Evolutionary conservation across 345 rosid species (phyloP).

Genomic region (Iberis pinnata): DNA sequence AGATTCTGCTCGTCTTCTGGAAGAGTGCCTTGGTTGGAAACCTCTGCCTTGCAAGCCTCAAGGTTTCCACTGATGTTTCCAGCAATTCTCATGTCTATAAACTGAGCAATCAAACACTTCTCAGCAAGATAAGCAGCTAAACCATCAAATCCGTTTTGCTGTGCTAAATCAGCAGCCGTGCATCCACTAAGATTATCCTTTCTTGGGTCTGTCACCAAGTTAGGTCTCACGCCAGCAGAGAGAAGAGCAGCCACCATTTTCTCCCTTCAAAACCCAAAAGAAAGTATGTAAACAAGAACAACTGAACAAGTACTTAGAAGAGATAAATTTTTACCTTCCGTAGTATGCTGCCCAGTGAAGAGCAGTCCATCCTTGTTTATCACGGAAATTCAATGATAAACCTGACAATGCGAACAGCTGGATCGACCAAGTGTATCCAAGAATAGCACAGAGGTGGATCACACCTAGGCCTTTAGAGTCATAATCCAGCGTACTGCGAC

Average conservation of each 20-base stretch:
- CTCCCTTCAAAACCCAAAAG: conserved; percentile 48
- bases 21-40: conserved; percentile 29
- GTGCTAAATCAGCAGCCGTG: conserved; percentile 84
- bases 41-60: conserved; percentile 38
- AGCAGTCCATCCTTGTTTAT: conserved; percentile 94
- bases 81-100: conserved; percentile 67
- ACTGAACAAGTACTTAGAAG: neutral
- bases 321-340: conserved; percentile 51
- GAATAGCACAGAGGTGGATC: conserved; percentile 79
- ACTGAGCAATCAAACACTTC: conserved; percentile 73
- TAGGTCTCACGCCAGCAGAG: conserved; percentile 87
- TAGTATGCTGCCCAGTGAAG: conserved; percentile 95
- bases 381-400: conserved; percentile 77
- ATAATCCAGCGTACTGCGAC: conserved; percentile 47
- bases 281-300: neutral
- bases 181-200: conserved; percentile 67
- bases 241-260: conserved; percentile 90
- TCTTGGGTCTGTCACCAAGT: conserved; percentile 85
- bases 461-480: conserved; percentile 83
- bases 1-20: conserved; percentile 61
- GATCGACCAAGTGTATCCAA: conserved; percentile 86
- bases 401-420: conserved; percentile 63
- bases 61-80: conserved; percentile 75
- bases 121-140: conserved; percentile 89
- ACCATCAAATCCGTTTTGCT: conserved; percentile 67